phyloP scores from a whole-genome alignment of 2,329 filamentous ascomycete genomes.

The Penicillium occitanis region DNA sequence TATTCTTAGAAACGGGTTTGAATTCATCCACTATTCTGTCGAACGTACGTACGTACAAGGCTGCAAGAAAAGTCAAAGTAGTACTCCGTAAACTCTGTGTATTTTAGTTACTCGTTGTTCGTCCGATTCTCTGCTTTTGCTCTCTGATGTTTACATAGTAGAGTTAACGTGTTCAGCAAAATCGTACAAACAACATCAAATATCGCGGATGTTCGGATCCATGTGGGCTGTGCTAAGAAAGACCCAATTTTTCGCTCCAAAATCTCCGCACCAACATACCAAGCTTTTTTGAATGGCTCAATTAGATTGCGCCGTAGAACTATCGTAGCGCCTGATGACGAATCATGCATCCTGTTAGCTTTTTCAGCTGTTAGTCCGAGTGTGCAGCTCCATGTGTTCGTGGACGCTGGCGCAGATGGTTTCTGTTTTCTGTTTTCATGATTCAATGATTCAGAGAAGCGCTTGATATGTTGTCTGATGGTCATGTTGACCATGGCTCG shows the following conservation, averaged over 20 bases:
- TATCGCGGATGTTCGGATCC: neutral
- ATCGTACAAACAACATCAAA: neutral
- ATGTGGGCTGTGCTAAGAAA: neutral
- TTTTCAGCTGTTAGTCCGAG: neutral
- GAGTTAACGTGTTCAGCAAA: too few relatives aligned
- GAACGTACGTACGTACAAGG: neutral
- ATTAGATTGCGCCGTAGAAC: neutral
- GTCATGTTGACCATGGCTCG: neutral
- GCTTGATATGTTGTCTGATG: neutral
- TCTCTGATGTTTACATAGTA: too few relatives aligned
- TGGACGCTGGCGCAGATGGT: neutral
- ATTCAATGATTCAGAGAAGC: neutral
- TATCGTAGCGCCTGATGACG: neutral
- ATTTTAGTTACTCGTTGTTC: neutral
- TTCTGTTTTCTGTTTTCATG: neutral
- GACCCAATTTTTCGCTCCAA: neutral
- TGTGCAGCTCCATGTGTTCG: neutral
- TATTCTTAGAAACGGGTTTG: neutral
- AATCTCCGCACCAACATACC: conserved; percentile 3
- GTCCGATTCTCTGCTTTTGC: too few relatives aligned
- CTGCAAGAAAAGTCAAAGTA: neutral
- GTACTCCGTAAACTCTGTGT: neutral
- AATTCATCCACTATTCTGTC: neutral
- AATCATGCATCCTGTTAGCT: neutral
- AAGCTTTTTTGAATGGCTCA: conserved; percentile 1